Base-by-base conservation (phyloP, 2,329 filamentous ascomycete species). In the Harringtonia aguacate region DNA sequence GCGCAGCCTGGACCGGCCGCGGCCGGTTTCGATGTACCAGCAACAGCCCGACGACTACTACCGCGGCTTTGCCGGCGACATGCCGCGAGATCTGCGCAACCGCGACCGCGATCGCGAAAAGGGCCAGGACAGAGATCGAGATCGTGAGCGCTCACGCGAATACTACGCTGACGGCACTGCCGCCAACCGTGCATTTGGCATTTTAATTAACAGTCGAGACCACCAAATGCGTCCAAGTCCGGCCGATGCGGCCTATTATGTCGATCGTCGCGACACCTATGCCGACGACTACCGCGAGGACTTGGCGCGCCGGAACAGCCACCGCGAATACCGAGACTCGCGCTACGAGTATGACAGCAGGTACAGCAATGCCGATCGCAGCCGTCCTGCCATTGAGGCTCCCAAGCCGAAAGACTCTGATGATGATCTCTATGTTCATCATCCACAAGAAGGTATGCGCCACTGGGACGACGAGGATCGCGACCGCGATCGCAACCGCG, bases 31-130 rank as follows among this genome's bases (percentile, higher is more conserved):
- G 15, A 56, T 47, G 18, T 46, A 49, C 14, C 39, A 37, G 10
- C 34, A 59, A 8, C 67, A 70, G 41, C 59, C 65, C 8, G 70
- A 75, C 34, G 68, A 75, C 4, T 65, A 65, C 44, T 67, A 73
- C 50, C 67, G 69, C 22, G 24, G 24, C 24, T 27, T 7, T 27
- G 24, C 7, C 24, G 10, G 24, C 10, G 24, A 27, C 10, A 10
- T 27, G 24, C 24, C 24, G 7, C 24, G 50, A 52, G 10, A 55
- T 27, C 72, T 68, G 49, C 66, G 64, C 18, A 71, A 75, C 41
- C 37, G 34, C 18, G 56, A 54, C 4, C 52, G 53, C 17, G 59
- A 63, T 20, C 58, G 39, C 2, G 45, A 48, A 18, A 14, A 21
- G 7, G 36, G 40, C 22, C 24, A 38, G 22, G 35, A 49, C 27